Evolutionary conservation across 495 filamentous ascomycete species (phyloP).

Genomic region (Aspergillus indologenus): DNA sequence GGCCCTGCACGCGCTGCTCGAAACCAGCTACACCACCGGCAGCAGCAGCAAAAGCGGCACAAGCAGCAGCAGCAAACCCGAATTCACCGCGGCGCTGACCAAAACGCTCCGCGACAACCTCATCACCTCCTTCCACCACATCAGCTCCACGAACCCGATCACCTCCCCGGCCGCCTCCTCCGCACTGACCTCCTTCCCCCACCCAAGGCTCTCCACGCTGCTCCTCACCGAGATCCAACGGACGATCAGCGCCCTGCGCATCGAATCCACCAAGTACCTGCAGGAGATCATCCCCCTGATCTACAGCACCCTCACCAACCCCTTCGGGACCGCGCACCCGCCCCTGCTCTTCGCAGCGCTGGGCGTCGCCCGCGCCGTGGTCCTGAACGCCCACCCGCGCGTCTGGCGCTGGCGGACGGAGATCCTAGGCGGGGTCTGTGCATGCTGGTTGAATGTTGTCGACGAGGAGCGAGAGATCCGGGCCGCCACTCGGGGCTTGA

Average conservation of each 20-base stretch:
- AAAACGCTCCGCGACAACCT: conserved; percentile 41
- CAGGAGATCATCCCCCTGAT: conserved; percentile 68
- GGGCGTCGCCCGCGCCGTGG: conserved; percentile 51
- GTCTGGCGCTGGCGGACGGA: conserved; percentile 64
- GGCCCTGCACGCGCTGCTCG: conserved; percentile 58
- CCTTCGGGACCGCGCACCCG: conserved; percentile 61
- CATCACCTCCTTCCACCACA: conserved; percentile 47
- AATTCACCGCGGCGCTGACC: conserved; percentile 17
- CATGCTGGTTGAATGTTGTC: conserved; percentile 64
- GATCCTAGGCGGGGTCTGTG: conserved; percentile 58
- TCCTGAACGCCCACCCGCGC: conserved; percentile 73
- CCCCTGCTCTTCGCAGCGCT: conserved; percentile 53
- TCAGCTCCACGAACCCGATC: conserved; percentile 40
- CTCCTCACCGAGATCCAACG: conserved; percentile 55
- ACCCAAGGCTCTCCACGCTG: conserved; percentile 44
- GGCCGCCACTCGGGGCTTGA: neutral
- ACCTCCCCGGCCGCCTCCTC: conserved; percentile 40
- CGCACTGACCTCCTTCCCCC: conserved; percentile 46
- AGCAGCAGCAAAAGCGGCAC: conserved; percentile 19
- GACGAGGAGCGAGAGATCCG: conserved; percentile 38
- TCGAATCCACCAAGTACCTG: conserved; percentile 72
- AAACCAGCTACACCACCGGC: conserved; percentile 32
- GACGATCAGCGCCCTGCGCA: conserved; percentile 59
- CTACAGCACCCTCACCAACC: conserved; percentile 61
- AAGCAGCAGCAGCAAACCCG: conserved; percentile 20